Base-by-base conservation (phyloP, 2,329 filamentous ascomycete species). In the Hysterium pulicare region DNA sequence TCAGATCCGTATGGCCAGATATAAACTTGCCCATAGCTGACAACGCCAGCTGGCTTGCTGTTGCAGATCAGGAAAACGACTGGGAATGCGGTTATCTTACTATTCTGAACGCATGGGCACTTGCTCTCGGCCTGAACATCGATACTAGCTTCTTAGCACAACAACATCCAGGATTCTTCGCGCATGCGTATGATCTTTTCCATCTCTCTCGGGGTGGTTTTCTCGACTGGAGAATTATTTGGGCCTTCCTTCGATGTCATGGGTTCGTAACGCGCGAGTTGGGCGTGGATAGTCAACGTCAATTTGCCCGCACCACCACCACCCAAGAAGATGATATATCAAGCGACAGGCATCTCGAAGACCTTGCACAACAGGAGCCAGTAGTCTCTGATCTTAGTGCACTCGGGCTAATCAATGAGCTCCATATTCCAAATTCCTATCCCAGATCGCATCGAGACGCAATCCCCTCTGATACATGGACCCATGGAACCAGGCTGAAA, bases 181-280 rank as follows among this genome's bases (percentile, higher is more conserved):
- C n/a, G 5, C 11, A 45, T 9, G 33, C 43, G 8, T 7, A n/a
- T 3, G 3, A 26, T 2, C n/a, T 50, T 2, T 7, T 48, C 11
- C 4, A 22, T 3, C 36, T 46, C 6, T 38, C 44, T 1, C 8
- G 15, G 0, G 21, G 21, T 1, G 53, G 47, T 9, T 9, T 40
- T n/a, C 42, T 44, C 10, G 47, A 57, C 34, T 51, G 46, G 45
- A 49, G 42, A 20, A 39, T 57, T 3, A 47, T 55, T 15, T 50
- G 35, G 44, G 43, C 46, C 1, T 50, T 50, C 22, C 28, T 55
- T 21, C 39, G 32, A 2, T 51, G 53, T 23, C 15, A 38, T 2
- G 36, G 39, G 1, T 53, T 47, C 22, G 40, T 50, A 1, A 19
- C 13, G 22, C 19, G 26, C 10, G 21, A 11, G 17, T n/a, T 7